Percentiles rank a stretch among this genome's conserved stretches.
Conservation (phyloP, 1,284 basidiomycete genomes). For the Salmacisia buchloeana region DNA sequence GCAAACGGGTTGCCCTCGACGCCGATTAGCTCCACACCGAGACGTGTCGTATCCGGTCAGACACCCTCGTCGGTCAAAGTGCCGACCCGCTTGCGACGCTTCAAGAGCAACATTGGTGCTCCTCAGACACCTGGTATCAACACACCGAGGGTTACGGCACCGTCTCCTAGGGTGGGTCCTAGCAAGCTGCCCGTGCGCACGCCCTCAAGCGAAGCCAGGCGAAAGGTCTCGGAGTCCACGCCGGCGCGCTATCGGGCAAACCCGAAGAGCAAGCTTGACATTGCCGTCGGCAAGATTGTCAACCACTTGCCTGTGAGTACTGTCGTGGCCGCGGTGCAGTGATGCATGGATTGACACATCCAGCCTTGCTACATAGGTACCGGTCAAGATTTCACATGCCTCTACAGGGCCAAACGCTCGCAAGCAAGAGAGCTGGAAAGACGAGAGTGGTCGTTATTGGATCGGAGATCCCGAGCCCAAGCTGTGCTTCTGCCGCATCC, state of each 20-base stretch:
- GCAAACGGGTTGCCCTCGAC: not conserved
- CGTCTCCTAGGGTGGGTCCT: not conserved
- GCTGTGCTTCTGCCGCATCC: slow-evolving; percentile 44
- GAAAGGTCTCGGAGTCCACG: not conserved
- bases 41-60: no score
- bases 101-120: no score
- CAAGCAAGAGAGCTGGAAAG: slow-evolving; percentile 9
- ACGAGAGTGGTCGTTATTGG: slow-evolving; percentile 40
- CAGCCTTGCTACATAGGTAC: no score
- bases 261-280: slow-evolving; percentile 79
- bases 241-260: slow-evolving; percentile 66
- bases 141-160: no score
- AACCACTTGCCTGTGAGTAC: slow-evolving; percentile 69
- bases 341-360: no score
- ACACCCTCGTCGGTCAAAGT: no score
- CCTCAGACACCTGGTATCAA: no score
- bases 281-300: slow-evolving; percentile 82
- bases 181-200: slow-evolving; percentile 6
- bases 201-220: not conserved
- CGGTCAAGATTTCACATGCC: slow-evolving; percentile 2
- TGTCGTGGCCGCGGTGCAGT: not conserved
- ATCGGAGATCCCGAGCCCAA: slow-evolving; percentile 42
- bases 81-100: no score
- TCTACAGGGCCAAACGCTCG: not conserved
- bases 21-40: not conserved